A percentile compares a stretch with the other conserved stretches of the same genome.
These are phyloP conservation scores for Sporothrix phasma DNA, from an alignment of 2,329 filamentous ascomycete genomes.

Conservation along the genomic window DNA sequence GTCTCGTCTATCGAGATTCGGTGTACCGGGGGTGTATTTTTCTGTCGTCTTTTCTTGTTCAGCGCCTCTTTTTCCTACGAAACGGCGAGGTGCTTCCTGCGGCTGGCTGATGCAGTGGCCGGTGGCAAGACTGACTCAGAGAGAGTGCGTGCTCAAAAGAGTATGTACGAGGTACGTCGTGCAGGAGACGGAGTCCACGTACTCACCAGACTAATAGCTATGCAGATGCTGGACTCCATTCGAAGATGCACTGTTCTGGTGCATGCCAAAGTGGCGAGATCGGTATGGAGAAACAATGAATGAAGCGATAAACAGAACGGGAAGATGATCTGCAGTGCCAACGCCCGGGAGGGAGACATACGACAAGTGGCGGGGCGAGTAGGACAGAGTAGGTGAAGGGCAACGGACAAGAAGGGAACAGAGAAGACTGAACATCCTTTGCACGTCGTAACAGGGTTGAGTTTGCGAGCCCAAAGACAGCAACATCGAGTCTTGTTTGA, in stretches of 20 bases:
- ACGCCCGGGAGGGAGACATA: background rate
- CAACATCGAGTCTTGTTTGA: constrained; percentile 5
- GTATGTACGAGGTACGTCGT: background rate
- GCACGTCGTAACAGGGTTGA: no score
- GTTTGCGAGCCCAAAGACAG: background rate
- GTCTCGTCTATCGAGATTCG: constrained; percentile 3
- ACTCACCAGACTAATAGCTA: no score
- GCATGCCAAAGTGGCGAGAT: background rate
- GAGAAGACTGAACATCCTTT: no score
- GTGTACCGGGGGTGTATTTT: background rate
- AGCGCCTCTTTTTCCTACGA: no score
- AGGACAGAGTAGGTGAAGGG: background rate
- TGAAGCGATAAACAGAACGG: background rate
- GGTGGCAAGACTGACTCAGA: background rate
- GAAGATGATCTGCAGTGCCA: background rate
- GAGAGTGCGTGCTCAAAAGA: background rate
- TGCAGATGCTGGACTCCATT: background rate
- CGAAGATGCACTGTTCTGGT: background rate
- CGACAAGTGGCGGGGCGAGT: background rate
- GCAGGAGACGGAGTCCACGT: no score
- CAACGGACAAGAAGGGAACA: background rate
- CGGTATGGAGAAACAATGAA: background rate
- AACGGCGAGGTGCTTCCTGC: no score
- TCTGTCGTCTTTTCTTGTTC: no score
- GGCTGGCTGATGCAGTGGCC: no score